Evolutionary conservation across 257 asterid genomes (phyloP).

Genomic region (Solanum etuberosum): DNA sequence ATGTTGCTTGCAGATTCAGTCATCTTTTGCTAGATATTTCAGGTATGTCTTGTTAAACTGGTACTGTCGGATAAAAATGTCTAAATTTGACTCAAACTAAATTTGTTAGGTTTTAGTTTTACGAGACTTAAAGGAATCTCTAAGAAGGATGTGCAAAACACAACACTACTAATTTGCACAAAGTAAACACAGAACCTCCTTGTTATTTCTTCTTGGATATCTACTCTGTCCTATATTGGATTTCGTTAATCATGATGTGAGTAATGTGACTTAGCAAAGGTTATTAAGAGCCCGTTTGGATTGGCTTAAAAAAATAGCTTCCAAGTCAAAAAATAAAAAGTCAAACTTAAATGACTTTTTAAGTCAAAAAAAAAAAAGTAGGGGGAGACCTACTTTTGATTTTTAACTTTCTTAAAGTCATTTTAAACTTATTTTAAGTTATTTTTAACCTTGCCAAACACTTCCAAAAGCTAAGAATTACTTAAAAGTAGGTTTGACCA

Average conservation of each 20-base stretch:
- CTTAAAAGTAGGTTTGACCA: too few relatives aligned
- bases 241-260: not conserved
- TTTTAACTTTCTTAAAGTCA: too few relatives aligned
- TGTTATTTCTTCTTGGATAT: not conserved
- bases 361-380: too few relatives aligned
- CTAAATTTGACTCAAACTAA: not conserved
- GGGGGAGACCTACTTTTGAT: too few relatives aligned
- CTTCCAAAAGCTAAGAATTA: too few relatives aligned
- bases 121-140: not conserved
- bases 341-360: too few relatives aligned
- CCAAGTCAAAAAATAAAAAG: too few relatives aligned
- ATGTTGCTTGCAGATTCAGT: slow-evolving; percentile 44
- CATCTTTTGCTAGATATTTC: slow-evolving; percentile 53
- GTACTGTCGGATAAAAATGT: not conserved
- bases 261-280: not conserved
- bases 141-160: not conserved
- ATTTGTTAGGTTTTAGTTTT: not conserved
- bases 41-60: slow-evolving; percentile 40
- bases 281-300: not conserved
- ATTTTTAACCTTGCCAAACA: too few relatives aligned
- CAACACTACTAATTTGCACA: not conserved
- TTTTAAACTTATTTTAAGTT: too few relatives aligned
- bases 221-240: not conserved
- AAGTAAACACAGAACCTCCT: not conserved
- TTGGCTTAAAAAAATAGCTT: too few relatives aligned